These are phyloP conservation scores for Echinochloa phyllopogon DNA, from an alignment of 176 grass and related monocot species.

Conservation along the genomic window DNA sequence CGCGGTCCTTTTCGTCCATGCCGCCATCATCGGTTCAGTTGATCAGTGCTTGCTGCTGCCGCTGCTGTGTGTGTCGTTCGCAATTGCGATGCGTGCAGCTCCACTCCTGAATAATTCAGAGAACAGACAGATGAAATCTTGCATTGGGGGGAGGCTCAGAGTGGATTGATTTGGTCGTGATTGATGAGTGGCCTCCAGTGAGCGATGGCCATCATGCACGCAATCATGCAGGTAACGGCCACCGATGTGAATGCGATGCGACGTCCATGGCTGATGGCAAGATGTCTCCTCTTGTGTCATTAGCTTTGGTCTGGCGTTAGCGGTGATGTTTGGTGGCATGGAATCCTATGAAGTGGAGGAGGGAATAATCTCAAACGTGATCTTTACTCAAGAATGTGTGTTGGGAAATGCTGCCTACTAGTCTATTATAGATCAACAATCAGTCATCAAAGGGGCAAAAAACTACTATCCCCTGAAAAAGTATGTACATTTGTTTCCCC, in stretches of 20 bases:
- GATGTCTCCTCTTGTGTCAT: neutral
- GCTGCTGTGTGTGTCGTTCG: neutral
- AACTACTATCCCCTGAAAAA: neutral
- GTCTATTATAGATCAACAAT: neutral
- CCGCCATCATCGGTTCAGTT: conserved; percentile 17
- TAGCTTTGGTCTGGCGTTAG: neutral
- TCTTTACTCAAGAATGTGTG: conserved; percentile 29
- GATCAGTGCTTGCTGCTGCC: neutral
- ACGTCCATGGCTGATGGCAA: neutral
- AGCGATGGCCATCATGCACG: conserved; percentile 11
- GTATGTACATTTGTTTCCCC: neutral
- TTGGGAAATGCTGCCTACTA: neutral
- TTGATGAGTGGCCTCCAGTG: conserved; percentile 21
- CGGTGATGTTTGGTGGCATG: conserved; percentile 11
- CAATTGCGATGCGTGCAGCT: conserved; percentile 28
- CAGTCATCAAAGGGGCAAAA: neutral
- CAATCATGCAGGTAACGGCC: conserved; percentile 43
- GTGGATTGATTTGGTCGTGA: conserved; percentile 4
- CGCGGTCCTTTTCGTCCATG: conserved; percentile 47
- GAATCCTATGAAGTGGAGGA: neutral
- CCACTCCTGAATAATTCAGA: conserved; percentile 2
- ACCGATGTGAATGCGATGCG: conserved; percentile 37
- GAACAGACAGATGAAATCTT: conserved; percentile 19
- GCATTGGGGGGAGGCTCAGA: neutral
- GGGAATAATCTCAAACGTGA: neutral